Conservation (phyloP, 2,329 filamentous ascomycete species). For the Chaetomium olivaceum region DNA sequence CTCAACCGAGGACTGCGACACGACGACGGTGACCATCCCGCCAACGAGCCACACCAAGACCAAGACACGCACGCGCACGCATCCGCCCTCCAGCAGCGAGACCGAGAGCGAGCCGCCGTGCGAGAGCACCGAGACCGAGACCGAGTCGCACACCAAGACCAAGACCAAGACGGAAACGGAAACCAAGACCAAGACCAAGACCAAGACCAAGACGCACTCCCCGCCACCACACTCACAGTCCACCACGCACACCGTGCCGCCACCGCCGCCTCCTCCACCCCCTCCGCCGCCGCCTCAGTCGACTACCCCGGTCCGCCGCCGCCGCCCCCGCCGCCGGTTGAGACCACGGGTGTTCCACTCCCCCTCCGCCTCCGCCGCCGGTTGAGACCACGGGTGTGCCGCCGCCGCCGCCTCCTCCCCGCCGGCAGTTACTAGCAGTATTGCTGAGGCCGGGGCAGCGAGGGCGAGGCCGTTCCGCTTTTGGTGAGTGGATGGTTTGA, state of each 20-base stretch:
- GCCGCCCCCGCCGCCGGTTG: neutral
- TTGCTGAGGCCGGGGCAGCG: constrained; percentile 1
- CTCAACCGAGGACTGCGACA: neutral
- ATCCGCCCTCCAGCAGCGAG: neutral
- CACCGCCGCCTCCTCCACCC: too few species aligned
- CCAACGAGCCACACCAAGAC: neutral
- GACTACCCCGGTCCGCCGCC: neutral
- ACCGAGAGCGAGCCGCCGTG: neutral
- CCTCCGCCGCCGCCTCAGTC: neutral
- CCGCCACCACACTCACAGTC: neutral
- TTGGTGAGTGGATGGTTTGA: neutral
- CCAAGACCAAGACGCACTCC: neutral
- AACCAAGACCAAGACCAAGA: neutral
- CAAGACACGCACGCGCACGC: neutral
- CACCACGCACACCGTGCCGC: neutral
- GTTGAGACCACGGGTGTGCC: neutral
- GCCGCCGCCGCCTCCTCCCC: neutral
- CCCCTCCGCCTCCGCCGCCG: too few species aligned
- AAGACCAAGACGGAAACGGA: neutral
- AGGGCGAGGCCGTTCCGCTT: constrained; percentile 11
- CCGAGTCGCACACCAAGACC: neutral
- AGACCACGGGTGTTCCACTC: too few species aligned
- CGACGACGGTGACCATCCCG: neutral
- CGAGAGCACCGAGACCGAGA: neutral
- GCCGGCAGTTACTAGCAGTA: neutral